Base-by-base conservation (phyloP, 2,329 filamentous ascomycete species). In the Lachnellula subtilissima region DNA sequence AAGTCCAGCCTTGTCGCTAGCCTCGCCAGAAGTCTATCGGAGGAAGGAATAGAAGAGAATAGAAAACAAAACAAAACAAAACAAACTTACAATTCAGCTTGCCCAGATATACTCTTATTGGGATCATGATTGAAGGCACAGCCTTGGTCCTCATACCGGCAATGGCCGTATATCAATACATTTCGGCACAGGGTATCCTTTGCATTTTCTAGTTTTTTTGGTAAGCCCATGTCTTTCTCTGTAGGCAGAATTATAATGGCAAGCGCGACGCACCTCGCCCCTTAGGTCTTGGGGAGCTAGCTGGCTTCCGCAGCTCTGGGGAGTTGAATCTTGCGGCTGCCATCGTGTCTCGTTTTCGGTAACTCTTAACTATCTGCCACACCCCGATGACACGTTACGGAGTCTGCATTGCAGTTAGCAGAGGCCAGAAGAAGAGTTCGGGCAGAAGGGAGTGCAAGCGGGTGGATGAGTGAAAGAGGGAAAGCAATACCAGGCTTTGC, bases 131-230 rank as follows among this genome's bases (percentile, higher is more conserved):
- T 94, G 75, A 95, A 96, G 63, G 88, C 85, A 74, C 91, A 96
- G 58, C 81, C 91, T 75, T 89, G 87, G 70, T 95, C 90, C 76
- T 95, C 89, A 74, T 91, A 96, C 62, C 91, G 87, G 73, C 91
- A 97, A 73, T 93, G 89, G 54, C 91, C 91, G 72, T 96, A 96
- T 67, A 97, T 96, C 60, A 91, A 82, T 59, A 97, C 87, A 74
- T 97, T 96, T 69, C 91, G 87, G 75, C 91, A 97, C 55, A 93
- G 81, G 6, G 90, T 96, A 71, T 95, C 91, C 75, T 93, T 95
- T 52, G 83, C 77, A 72, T 88, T 89, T 75, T 89, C 87, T 88
- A 63, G 55, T 48, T 23, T 47, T 22, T 42, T 48, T 28, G 39
- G 61, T 68, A 61, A 67, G 64, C 46, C 32, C 19, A 6, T 28